Base-by-base conservation (phyloP, 257 asterid genomes). In the Solanum gandarillasii region DNA sequence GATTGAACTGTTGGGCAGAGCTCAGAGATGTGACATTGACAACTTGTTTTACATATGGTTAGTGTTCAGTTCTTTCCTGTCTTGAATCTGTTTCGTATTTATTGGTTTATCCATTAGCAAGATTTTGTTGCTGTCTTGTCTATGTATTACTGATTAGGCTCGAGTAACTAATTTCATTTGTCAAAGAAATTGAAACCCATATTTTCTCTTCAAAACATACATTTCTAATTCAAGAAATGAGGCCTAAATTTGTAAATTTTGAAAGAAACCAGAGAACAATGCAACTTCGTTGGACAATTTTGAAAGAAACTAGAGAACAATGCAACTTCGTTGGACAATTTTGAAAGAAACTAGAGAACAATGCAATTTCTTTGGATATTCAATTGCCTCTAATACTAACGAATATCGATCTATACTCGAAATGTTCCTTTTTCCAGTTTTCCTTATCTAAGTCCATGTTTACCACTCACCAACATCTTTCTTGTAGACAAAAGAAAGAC, bases 1-100 rank as follows among this genome's bases (percentile, higher is more conserved):
- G 94, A 90, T 96, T 78, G 98, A 95, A 91, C 86, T 96, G 83
- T 58, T 90, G 93, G 96, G 97, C 16, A 89, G 94, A 87, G 96
- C 92, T 82, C 97, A 95, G 91, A 94, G 88, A 90, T 93, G 93
- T 85, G 95, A 94, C 73, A 70, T 90, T 65, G 98, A 95, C 89
- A 92, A 91, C 83, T 87, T 94, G 73, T 93, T 90, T 91, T 96
- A 96, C 84, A 91, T 93, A 92, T 93, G 99, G 98, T 93, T n/a
- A 92, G 95, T 91, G 85, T 35, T 84, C 38, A 27, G 25, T 23
- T 23, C 2, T 9, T 29, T 6, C 65, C 12, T 8, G 60, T 88
- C 68, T 82, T 81, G 9, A 86, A 34, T 79, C 38, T 79, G 25
- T 79, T 43, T 18, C 14, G 9, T 79, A 76, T 76, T 38, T 38